A percentile compares a stretch with the other conserved stretches of the same genome.
Evolutionary conservation across 2,329 filamentous ascomycete genomes (phyloP).

Genomic region (Stemphylium lycopersici): DNA sequence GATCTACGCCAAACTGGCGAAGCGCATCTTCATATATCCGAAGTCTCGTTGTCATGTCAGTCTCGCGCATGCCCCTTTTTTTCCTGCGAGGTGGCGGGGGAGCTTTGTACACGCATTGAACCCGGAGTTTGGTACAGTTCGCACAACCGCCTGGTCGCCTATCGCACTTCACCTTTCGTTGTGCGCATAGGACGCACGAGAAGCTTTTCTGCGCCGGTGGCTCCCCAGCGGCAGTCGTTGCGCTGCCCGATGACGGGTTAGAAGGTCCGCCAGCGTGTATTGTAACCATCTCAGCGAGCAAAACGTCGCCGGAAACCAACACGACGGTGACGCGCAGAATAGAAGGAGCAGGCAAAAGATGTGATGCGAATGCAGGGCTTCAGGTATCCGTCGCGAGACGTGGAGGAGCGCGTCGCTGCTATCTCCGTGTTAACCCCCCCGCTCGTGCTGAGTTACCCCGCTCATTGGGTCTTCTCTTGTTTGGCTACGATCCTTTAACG

Average conservation of each 20-base stretch:
- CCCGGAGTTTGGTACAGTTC: conserved; percentile 39
- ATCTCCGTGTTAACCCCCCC: no score
- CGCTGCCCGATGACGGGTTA: not conserved
- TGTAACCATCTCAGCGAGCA: not conserved
- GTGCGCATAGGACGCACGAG: conserved; percentile 43
- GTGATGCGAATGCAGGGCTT: not conserved
- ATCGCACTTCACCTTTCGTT: conserved; percentile 46
- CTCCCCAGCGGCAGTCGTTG: not conserved
- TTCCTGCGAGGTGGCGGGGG: conserved; percentile 20
- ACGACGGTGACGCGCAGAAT: not conserved
- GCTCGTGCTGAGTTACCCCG: no score
- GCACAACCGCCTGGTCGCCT: conserved; percentile 35
- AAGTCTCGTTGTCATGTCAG: conserved; percentile 26
- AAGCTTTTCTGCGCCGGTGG: conserved; percentile 32
- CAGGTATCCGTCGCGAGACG: no score
- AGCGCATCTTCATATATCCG: conserved; percentile 41
- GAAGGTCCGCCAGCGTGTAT: not conserved
- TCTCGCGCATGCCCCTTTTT: conserved; percentile 1
- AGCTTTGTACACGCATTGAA: conserved; percentile 42
- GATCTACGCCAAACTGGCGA: conserved; percentile 36
- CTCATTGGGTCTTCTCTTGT: no score
- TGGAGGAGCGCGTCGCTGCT: no score
- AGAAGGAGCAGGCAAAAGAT: not conserved
- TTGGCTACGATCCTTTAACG: no score
- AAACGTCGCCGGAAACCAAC: not conserved